Evolutionary conservation across 352 stramenopile species (phyloP).

Genomic region (Phytophthora sojae): DNA sequence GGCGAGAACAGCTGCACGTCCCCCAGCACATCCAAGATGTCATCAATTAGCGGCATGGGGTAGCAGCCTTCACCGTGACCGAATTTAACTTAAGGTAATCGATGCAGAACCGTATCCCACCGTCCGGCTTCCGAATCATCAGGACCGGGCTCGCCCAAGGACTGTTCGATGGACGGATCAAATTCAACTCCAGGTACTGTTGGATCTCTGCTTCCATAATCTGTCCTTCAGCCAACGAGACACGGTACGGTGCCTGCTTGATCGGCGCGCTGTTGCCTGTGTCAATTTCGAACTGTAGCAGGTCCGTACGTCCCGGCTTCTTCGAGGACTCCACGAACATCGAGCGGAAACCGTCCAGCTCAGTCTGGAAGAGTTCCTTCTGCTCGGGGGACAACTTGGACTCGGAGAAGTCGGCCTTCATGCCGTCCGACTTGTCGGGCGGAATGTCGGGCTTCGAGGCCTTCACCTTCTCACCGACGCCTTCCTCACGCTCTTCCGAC

Average conservation of each 20-base stretch:
- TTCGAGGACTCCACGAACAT: conserved; percentile 3
- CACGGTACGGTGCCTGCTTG: conserved; percentile 17
- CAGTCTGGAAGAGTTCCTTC: too few relatives aligned
- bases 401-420: conserved; percentile 1
- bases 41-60: too few relatives aligned
- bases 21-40: too few relatives aligned
- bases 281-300: conserved; percentile 20
- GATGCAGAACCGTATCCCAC: too few relatives aligned
- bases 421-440: not conserved
- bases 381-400: not conserved
- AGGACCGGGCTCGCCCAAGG: conserved; percentile 6
- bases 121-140: too few relatives aligned
- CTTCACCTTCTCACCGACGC: not conserved
- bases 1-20: too few relatives aligned
- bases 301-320: conserved; percentile 1
- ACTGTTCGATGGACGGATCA: not conserved
- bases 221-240: conserved; percentile 9
- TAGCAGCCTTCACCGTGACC: too few relatives aligned
- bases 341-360: not conserved
- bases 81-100: too few relatives aligned
- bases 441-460: not conserved
- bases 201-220: conserved; percentile 16
- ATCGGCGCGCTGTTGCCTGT: not conserved
- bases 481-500: not conserved
- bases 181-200: conserved; percentile 5